Evolutionary conservation across 1,139 yeast genomes (phyloP).

Genomic region (Taphrina flavorubra): DNA sequence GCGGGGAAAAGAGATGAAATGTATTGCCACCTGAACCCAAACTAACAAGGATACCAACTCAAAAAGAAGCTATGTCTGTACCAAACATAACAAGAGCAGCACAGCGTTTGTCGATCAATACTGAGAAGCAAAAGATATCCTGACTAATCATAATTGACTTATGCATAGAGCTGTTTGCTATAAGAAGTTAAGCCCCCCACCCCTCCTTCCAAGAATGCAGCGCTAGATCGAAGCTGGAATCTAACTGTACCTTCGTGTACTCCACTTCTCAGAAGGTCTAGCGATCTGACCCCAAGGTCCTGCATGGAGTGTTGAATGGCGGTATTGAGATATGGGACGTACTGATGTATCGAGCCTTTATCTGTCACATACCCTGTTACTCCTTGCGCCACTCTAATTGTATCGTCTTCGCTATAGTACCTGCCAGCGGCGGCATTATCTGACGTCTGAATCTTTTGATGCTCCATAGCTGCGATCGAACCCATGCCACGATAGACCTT

Average conservation of each 20-base stretch:
- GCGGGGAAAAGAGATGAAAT: too few relatives aligned
- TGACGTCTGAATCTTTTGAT: constrained; percentile 60
- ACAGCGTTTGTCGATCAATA: too few relatives aligned
- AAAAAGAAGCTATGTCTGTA: too few relatives aligned
- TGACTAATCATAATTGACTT: neutral
- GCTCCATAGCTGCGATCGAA: constrained; percentile 98
- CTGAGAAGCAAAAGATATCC: too few relatives aligned
- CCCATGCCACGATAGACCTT: constrained; percentile 99
- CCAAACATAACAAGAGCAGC: too few relatives aligned
- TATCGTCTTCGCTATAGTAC: constrained; percentile 94
- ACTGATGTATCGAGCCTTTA: constrained; percentile 92
- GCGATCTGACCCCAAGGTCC: constrained; percentile 86
- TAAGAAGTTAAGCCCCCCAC: constrained; percentile 94
- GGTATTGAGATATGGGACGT: constrained; percentile 88
- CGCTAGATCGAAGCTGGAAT: constrained; percentile 97
- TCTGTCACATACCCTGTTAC: constrained; percentile 96
- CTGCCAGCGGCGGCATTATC: constrained; percentile 98
- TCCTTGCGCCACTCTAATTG: constrained; percentile 98
- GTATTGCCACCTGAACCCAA: too few relatives aligned
- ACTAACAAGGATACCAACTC: too few relatives aligned
- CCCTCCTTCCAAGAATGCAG: constrained; percentile 99
- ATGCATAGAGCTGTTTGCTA: constrained; percentile 84
- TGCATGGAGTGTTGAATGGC: constrained; percentile 99
- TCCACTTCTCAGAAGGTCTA: constrained; percentile 65
- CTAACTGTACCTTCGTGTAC: constrained; percentile 76